phyloP scores from a whole-genome alignment of 495 filamentous ascomycete genomes.

The Penicillium arizonense region DNA sequence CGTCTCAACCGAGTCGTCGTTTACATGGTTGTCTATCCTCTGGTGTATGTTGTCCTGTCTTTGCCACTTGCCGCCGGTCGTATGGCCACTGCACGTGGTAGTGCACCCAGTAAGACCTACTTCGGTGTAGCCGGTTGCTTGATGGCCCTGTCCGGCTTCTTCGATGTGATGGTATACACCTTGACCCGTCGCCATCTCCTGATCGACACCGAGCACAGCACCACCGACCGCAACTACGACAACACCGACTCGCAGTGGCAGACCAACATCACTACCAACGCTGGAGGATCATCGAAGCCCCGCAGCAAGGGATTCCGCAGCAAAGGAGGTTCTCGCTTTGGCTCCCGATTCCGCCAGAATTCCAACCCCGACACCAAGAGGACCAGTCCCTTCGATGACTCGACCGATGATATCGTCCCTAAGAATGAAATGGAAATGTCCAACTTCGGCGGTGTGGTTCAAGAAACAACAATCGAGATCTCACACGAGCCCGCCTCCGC shows the following conservation, averaged over 20 bases:
- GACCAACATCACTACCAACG: constrained; percentile 30
- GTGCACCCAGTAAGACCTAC: constrained; percentile 52
- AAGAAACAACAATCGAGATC: constrained; percentile 44
- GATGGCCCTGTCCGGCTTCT: constrained; percentile 66
- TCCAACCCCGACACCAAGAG: constrained; percentile 21
- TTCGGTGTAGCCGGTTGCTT: constrained; percentile 67
- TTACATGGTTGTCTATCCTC: constrained; percentile 71
- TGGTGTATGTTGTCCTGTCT: constrained; percentile 68
- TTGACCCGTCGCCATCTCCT: constrained; percentile 42
- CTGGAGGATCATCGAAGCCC: constrained; percentile 1
- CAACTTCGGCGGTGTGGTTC: constrained; percentile 37
- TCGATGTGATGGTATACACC: constrained; percentile 70
- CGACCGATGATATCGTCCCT: constrained; percentile 38
- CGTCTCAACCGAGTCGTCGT: constrained; percentile 51
- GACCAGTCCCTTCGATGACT: constrained; percentile 31
- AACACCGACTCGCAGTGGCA: constrained; percentile 27
- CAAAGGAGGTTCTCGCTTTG: constrained; percentile 17
- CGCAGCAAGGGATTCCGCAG: constrained; percentile 15
- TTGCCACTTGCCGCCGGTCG: constrained; percentile 68
- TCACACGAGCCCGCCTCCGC: constrained; percentile 32
- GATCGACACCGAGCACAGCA: constrained; percentile 35
- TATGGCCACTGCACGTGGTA: constrained; percentile 55
- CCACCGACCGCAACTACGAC: constrained; percentile 29
- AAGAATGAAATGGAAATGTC: constrained; percentile 33
- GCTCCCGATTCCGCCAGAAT: constrained; percentile 23